Base-by-base conservation (phyloP, 495 filamentous ascomycete genomes). In the Rostrohypoxylon terebratum region DNA sequence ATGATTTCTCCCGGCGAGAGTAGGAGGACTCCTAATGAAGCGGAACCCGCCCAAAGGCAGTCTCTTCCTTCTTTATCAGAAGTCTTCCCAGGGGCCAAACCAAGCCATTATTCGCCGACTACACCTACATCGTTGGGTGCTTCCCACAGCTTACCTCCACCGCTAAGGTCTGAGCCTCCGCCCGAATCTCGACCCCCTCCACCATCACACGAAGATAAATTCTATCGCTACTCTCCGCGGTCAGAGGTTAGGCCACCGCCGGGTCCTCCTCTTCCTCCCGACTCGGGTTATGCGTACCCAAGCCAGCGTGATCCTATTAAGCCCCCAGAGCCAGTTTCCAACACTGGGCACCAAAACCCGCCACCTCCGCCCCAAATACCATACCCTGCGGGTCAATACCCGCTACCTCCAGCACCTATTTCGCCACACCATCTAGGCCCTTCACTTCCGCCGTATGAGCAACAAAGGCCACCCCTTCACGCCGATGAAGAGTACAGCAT, bases 61-160 rank as follows among this genome's bases (percentile, higher is more conserved):
- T 86, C 84, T 7, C 74, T 86, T 50, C 84, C 84, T 1, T 84
- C 84, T 25, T 78, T 86, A 60, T 81, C 79, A n/a, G 84, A 86
- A 55, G 83, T 85, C 5, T 81, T 86, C 40, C 78, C 81, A 1
- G 78, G 75, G 33, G 72, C 77, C 3, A 84, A 83, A 55, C 74
- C 77, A 4, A 72, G 62, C 40, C 71, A 77, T 14, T 83, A 80
- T 47, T 74, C 81, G 11, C 78, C 79, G 23, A 76, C 77, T 10
- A 74, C 79, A 25, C 79, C 78, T 40, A 77, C 76, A 25, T 58
- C 71, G 6, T 65, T 77, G 20, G 58, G 67, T 23, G 59, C 68
- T 33, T 59, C 72, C 53, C 75, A 75, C 21, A 77, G 42, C 31
- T 68, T 78, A 18, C 77, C 75, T 62, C 77, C 77, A 0, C 77